Conservation (phyloP, 306 rosid species). For the Medicago ruthenica region DNA sequence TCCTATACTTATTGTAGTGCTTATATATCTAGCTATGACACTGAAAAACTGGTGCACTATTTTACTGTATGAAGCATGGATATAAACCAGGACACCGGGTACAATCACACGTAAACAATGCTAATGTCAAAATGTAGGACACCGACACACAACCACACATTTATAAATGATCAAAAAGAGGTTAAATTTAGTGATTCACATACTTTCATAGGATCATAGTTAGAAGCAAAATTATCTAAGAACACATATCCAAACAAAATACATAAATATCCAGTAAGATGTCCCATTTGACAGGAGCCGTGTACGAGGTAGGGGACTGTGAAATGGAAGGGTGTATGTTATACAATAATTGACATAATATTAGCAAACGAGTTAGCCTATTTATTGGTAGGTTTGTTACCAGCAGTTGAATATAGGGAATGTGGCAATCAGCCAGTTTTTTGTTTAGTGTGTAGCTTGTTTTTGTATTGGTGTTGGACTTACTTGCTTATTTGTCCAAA, state of each 20-base stretch:
- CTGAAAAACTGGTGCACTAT: background rate
- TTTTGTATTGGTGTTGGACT: background rate
- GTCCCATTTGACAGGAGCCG: background rate
- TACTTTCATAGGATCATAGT: background rate
- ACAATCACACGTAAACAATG: background rate
- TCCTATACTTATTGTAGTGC: constrained; percentile 1
- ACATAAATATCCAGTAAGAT: background rate
- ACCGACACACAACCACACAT: background rate
- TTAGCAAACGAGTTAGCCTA: background rate
- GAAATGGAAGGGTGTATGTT: background rate
- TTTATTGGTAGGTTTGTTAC: background rate
- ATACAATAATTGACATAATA: background rate
- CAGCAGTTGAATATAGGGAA: background rate
- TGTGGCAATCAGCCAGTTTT: background rate
- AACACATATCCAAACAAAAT: background rate
- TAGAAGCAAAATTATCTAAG: background rate
- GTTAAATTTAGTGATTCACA: background rate
- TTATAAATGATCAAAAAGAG: background rate
- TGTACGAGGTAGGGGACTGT: background rate
- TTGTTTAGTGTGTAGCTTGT: constrained; percentile 4
- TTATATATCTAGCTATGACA: background rate
- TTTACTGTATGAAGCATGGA: background rate
- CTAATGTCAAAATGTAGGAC: background rate
- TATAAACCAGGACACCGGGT: background rate
- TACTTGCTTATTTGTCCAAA: no score